phyloP scores from a whole-genome alignment of 2,329 filamentous ascomycete genomes.

The Xenoacremonium recifei region DNA sequence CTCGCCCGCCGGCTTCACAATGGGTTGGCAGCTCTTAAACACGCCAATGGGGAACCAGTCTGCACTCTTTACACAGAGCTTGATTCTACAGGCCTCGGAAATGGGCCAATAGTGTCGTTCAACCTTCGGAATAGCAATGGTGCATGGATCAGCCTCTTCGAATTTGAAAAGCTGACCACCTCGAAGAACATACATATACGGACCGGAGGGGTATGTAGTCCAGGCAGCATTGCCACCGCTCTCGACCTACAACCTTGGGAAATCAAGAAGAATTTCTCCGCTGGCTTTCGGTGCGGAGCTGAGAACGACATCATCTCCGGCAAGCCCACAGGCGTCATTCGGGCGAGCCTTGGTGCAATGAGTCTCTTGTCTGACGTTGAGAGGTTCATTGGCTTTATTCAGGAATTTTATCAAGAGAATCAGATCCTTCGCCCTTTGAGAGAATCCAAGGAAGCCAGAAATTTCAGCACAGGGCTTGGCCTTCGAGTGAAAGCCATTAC shows the following conservation, averaged over 20 bases:
- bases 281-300: constrained; percentile 79
- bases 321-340: constrained; percentile 83
- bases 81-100: constrained; percentile 29
- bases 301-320: constrained; percentile 80
- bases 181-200: constrained; percentile 80
- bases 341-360: constrained; percentile 87
- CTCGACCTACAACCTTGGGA: constrained; percentile 78
- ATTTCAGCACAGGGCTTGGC: neutral
- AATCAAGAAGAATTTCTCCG: constrained; percentile 79
- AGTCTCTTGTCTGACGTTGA: constrained; percentile 75
- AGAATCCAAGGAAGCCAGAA: neutral
- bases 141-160: constrained; percentile 74
- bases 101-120: constrained; percentile 80
- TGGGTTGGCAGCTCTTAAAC: constrained; percentile 58
- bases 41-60: constrained; percentile 65
- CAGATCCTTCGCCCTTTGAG: neutral
- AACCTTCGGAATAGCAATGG: constrained; percentile 71
- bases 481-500: constrained; percentile 59
- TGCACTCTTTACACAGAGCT: constrained; percentile 63
- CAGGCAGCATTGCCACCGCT: constrained; percentile 75
- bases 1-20: constrained; percentile 60
- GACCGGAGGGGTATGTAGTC: constrained; percentile 89
- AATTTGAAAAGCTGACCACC: constrained; percentile 83
- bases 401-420: constrained; percentile 52
- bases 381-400: constrained; percentile 67